Conservation (phyloP, 371 early-diverging fungal genomes). For the Capniomyces stellatus region DNA sequence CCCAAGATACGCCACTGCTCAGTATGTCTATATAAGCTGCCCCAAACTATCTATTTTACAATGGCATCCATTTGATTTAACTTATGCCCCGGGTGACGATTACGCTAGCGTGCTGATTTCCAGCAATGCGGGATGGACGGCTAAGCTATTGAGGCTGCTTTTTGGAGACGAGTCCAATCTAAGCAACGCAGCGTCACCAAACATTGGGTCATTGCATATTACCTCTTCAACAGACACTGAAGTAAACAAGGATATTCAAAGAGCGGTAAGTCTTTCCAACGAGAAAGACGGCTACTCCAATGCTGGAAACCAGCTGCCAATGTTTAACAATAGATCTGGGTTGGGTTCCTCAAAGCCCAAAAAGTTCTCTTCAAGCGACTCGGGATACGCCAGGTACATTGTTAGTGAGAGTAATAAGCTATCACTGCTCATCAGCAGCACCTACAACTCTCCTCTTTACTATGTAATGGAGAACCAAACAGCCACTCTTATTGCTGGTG, state of each 20-base stretch:
- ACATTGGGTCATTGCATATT: too few species aligned
- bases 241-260: too few species aligned
- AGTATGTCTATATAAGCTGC: conserved; percentile 48
- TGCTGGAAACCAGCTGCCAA: too few species aligned
- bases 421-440: not conserved
- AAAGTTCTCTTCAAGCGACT: too few species aligned
- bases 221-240: too few species aligned
- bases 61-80: conserved; percentile 81
- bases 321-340: too few species aligned
- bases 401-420: not conserved
- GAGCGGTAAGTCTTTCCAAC: too few species aligned
- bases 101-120: conserved; percentile 61
- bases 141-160: conserved; percentile 37
- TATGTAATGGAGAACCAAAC: not conserved
- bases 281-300: too few species aligned
- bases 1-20: conserved; percentile 12
- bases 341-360: too few species aligned
- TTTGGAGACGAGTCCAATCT: not conserved
- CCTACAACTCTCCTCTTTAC: not conserved
- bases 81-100: conserved; percentile 63
- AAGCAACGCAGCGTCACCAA: too few species aligned
- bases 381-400: too few species aligned
- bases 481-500: not conserved
- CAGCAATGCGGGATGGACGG: conserved; percentile 69
- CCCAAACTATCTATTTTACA: conserved; percentile 37